A percentile compares a stretch with the other conserved stretches of the same genome.
These are phyloP conservation scores for Leccinum rimulosum DNA, from an alignment of 768 basidiomycete species.

Conservation along the genomic window DNA sequence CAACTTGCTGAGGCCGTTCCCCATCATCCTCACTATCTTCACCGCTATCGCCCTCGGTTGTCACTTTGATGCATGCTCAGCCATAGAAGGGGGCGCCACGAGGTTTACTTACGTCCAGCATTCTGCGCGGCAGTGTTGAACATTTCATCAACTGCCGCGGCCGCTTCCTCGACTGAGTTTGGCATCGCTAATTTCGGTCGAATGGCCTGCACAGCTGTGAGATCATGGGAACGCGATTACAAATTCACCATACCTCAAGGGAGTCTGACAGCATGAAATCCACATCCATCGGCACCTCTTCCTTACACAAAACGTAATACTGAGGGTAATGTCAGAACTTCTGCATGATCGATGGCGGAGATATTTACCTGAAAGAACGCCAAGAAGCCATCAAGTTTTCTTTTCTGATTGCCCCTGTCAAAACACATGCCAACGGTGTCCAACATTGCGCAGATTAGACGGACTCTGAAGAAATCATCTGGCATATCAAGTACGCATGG, in stretches of 20 bases:
- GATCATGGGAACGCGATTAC: not conserved
- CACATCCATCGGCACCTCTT: constrained; percentile 91
- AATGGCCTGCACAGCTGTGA: constrained; percentile 55
- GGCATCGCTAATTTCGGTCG: constrained; percentile 72
- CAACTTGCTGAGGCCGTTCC: constrained; percentile 44
- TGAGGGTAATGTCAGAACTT: constrained; percentile 24
- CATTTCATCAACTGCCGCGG: constrained; percentile 86
- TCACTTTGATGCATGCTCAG: constrained; percentile 28
- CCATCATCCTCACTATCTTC: constrained; percentile 53
- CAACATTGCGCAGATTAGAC: constrained; percentile 87
- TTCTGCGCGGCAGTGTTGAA: constrained; percentile 65
- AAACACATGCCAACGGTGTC: constrained; percentile 99
- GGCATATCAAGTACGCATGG: constrained; percentile 80
- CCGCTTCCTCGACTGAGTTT: constrained; percentile 84
- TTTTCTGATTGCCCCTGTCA: constrained; percentile 87
- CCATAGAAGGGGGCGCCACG: constrained; percentile 1
- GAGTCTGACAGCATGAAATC: constrained; percentile 98
- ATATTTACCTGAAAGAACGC: constrained; percentile 82
- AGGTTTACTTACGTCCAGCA: constrained; percentile 45
- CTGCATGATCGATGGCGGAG: not conserved
- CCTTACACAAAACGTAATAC: constrained; percentile 91
- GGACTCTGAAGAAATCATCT: constrained; percentile 93
- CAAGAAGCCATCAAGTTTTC: constrained; percentile 91
- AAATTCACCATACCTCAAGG: constrained; percentile 60
- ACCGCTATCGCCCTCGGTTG: constrained; percentile 38